Evolutionary conservation across 768 basidiomycete genomes (phyloP).

Genomic region (Tremella yokohamensis): DNA sequence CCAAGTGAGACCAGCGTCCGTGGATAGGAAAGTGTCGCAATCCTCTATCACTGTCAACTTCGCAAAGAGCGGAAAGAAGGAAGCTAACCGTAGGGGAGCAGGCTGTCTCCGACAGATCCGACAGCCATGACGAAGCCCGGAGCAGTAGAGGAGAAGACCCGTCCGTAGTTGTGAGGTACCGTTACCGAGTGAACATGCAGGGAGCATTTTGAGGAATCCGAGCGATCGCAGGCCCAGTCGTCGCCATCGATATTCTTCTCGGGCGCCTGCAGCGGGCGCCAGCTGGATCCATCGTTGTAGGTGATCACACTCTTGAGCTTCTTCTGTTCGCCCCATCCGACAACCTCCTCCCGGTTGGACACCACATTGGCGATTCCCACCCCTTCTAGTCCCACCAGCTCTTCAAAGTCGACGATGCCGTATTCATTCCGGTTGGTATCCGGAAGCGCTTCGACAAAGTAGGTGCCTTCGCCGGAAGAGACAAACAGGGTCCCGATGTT

Average conservation of each 20-base stretch:
- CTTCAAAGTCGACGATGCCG: constrained; percentile 93
- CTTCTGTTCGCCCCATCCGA: constrained; percentile 66
- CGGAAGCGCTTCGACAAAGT: constrained; percentile 82
- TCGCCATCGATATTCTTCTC: constrained; percentile 61
- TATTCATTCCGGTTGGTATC: constrained; percentile 85
- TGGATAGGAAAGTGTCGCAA: constrained; percentile 88
- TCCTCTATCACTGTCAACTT: constrained; percentile 54
- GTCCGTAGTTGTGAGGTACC: constrained; percentile 84
- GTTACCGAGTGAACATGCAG: constrained; percentile 93
- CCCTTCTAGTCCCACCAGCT: constrained; percentile 57
- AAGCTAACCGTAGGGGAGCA: constrained; percentile 60
- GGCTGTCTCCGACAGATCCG: constrained; percentile 70
- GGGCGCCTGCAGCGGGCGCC: constrained; percentile 67
- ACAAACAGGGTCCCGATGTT: constrained; percentile 87
- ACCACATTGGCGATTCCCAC: constrained; percentile 89
- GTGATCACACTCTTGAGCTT: constrained; percentile 75
- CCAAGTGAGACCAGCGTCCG: constrained; percentile 85
- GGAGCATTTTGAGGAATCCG: constrained; percentile 65
- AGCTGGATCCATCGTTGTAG: constrained; percentile 84
- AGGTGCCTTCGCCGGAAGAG: constrained; percentile 92
- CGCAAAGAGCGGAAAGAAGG: background rate
- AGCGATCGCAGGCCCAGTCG: constrained; percentile 57
- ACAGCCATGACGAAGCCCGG: constrained; percentile 97
- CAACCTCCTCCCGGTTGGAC: constrained; percentile 76
- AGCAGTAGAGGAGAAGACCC: constrained; percentile 89